These are phyloP conservation scores for Delonix regia DNA, from an alignment of 306 rosid species.

Conservation along the genomic window DNA sequence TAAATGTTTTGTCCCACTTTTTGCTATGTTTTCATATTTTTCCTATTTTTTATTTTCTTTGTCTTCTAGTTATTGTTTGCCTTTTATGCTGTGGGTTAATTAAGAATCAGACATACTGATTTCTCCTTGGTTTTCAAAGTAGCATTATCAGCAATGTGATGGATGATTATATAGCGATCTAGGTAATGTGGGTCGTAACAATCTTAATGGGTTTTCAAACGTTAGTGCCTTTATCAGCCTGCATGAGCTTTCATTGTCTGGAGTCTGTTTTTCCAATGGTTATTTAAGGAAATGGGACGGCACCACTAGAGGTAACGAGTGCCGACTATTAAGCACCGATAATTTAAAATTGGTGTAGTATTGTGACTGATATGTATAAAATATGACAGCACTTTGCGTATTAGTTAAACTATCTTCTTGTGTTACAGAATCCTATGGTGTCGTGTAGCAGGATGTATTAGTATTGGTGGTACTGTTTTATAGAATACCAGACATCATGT, in stretches of 20 bases:
- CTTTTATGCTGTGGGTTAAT: background rate
- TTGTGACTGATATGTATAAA: no score
- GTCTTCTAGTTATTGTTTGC: background rate
- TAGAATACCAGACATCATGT: background rate
- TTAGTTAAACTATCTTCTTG: no score
- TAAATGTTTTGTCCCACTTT: background rate
- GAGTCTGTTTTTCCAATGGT: background rate
- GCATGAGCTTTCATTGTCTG: no score
- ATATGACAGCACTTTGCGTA: no score
- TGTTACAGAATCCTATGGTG: no score
- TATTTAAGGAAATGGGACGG: background rate
- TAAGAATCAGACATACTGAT: background rate
- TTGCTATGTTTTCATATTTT: no score
- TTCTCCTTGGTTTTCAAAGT: constrained; percentile 10
- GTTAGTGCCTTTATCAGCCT: background rate
- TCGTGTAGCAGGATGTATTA: no score
- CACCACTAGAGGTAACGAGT: background rate
- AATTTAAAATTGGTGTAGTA: no score
- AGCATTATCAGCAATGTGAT: background rate
- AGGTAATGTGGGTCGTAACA: background rate
- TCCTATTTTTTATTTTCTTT: background rate
- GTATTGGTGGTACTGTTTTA: no score
- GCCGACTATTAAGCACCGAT: no score
- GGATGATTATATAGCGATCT: background rate
- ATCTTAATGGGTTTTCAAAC: background rate